These are phyloP conservation scores for Teunomyces panamensis DNA, from an alignment of 805 yeast genomes.

Conservation along the genomic window DNA sequence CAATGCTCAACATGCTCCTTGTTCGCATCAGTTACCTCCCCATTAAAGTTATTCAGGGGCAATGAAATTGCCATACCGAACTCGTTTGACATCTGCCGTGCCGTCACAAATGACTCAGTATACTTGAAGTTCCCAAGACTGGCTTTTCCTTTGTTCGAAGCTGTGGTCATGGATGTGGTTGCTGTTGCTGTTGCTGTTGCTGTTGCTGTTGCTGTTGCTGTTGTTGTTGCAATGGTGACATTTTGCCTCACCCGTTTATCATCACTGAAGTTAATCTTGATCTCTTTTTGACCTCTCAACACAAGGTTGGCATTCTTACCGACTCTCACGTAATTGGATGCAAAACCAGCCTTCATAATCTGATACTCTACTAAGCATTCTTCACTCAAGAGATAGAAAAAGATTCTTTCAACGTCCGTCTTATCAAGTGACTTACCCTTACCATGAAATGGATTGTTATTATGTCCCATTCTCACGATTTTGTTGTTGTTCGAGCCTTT, in stretches of 20 bases:
- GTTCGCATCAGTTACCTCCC: constrained; percentile 14
- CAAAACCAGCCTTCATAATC: constrained; percentile 75
- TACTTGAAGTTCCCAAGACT: constrained; percentile 15
- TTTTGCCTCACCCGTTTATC: constrained; percentile 8
- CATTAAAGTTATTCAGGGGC: constrained; percentile 16
- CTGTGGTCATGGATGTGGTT: not conserved
- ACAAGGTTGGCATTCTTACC: constrained; percentile 58
- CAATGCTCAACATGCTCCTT: constrained; percentile 25
- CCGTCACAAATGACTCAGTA: constrained; percentile 25
- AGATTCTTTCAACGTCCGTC: constrained; percentile 74
- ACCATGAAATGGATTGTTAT: constrained; percentile 62
- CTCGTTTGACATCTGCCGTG: constrained; percentile 14
- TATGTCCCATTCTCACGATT: constrained; percentile 61
- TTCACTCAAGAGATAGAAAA: constrained; percentile 70
- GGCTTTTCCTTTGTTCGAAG: not conserved
- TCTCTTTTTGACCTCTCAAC: constrained; percentile 39
- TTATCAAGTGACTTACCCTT: constrained; percentile 62
- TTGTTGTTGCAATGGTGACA: constrained; percentile 1
- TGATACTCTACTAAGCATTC: constrained; percentile 69
- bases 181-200: constrained; percentile 6
- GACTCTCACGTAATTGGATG: constrained; percentile 65
- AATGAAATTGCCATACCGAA: constrained; percentile 14
- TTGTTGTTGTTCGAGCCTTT: constrained; percentile 68
- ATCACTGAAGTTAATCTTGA: constrained; percentile 52
- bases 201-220: not conserved